Evolutionary conservation across 768 basidiomycete genomes (phyloP), one percentile per base, ranked within the genome.

Genomic region (Russula earlei): DNA sequence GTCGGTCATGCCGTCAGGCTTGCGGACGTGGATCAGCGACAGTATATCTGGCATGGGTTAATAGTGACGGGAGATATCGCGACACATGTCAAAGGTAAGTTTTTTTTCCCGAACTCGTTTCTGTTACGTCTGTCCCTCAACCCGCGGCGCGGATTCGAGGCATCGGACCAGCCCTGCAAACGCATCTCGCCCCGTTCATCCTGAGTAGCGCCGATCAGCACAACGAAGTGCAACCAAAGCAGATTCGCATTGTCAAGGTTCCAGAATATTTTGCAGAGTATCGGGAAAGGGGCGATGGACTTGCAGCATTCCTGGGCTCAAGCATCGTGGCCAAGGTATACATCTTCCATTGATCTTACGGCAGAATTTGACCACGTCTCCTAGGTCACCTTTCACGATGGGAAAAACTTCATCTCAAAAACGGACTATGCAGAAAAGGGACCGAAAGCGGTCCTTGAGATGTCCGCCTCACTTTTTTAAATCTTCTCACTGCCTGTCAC

Each of bases 251-350:
- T 6, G 66, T 90, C 48, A 77, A 72, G 34, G 78, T 92, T 8
- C 91, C 92, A 0, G 91, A 94, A 31, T 94, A 93, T 68, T 96
- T 91, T 67, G 84, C 87, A 8, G 91, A 94, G 67, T 96, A 88
- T 64, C 76, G 89, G 54, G 88, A 91, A 48, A 87, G 82, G 42
- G 91, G 90, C 2, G 88, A 91, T 51, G 85, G 85, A 2, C 73
- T 84, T 37, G 85, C 88, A 4, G 82, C 85, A 11, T 93, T 91
- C 73, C 70, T 93, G 54, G 91, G 91, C 1, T 75, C 82, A 17
- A 85, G 84, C 62, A 90, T 93, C 59, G 78, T 84, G n/a, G 91
- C 88, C 6, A 93, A 92, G 76, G 91, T 88, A 50, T 36, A 48
- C 40, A 17, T 38, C 10, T 42, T 52, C 49, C 9, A 19, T 41